These are phyloP conservation scores for Avicennia marina DNA, from an alignment of 257 asterid genomes.

Conservation along the genomic window DNA sequence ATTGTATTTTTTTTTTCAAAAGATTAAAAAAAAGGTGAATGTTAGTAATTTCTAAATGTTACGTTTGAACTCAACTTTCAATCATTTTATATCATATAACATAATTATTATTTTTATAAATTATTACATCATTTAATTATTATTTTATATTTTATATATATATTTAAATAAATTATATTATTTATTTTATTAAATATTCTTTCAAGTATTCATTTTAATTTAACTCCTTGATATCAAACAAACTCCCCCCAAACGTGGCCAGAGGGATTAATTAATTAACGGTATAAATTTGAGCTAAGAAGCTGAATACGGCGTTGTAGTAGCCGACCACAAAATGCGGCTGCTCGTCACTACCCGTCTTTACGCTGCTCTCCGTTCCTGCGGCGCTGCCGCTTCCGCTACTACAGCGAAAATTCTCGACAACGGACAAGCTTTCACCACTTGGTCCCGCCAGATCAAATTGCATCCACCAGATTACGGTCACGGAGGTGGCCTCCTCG, in stretches of 20 bases:
- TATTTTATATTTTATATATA: too few species aligned
- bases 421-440: slow-evolving; percentile 20
- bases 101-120: too few species aligned
- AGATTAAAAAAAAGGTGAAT: too few species aligned
- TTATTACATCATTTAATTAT: too few species aligned
- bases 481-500: slow-evolving; percentile 24
- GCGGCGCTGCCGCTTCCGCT: slow-evolving; percentile 18
- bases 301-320: not conserved
- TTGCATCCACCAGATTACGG: slow-evolving; percentile 18
- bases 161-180: too few species aligned
- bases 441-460: slow-evolving; percentile 10
- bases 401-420: not conserved
- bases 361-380: slow-evolving; percentile 31
- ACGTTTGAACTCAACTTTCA: too few species aligned
- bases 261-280: too few species aligned
- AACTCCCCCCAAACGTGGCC: not conserved
- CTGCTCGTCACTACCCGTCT: slow-evolving; percentile 26
- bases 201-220: not conserved
- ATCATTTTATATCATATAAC: too few species aligned
- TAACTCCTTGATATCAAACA: too few species aligned
- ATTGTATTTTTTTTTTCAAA: too few species aligned
- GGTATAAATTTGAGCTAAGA: not conserved
- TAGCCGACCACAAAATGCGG: slow-evolving; percentile 32
- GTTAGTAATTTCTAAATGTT: too few species aligned
- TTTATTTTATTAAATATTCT: too few species aligned